Conservation (phyloP, 768 basidiomycete species). For the Hypsizygus marmoreus region DNA sequence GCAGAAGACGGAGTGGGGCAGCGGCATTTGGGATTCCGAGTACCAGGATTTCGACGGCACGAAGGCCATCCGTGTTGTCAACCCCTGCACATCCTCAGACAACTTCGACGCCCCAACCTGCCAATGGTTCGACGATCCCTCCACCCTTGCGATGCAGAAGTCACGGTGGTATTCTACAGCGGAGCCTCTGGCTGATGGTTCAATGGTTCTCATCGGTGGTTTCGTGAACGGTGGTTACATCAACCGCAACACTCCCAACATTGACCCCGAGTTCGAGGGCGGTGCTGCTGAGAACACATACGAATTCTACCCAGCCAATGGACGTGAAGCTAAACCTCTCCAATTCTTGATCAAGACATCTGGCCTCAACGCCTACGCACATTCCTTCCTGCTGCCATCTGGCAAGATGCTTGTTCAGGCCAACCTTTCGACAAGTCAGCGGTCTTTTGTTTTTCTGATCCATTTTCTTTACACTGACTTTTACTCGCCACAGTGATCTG, state of each 20-base stretch:
- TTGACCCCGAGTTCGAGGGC: slow-evolving; percentile 61
- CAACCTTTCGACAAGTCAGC: slow-evolving; percentile 74
- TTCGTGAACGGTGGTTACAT: slow-evolving; percentile 79
- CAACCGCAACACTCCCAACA: slow-evolving; percentile 73
- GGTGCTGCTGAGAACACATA: slow-evolving; percentile 79
- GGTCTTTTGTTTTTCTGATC: slow-evolving; percentile 11
- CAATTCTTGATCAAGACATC: slow-evolving; percentile 71
- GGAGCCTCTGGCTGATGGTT: slow-evolving; percentile 76
- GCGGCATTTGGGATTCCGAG: slow-evolving; percentile 57
- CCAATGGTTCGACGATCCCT: slow-evolving; percentile 72
- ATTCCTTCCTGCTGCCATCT: slow-evolving; percentile 72
- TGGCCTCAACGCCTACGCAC: slow-evolving; percentile 78
- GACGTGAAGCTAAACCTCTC: slow-evolving; percentile 50
- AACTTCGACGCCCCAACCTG: slow-evolving; percentile 54
- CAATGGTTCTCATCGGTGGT: slow-evolving; percentile 78
- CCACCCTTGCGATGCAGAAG: slow-evolving; percentile 63
- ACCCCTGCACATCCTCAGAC: slow-evolving; percentile 61
- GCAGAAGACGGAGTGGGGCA: no score
- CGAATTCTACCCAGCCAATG: slow-evolving; percentile 77
- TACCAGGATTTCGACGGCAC: slow-evolving; percentile 85
- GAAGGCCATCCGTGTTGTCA: slow-evolving; percentile 77
- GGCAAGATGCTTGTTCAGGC: slow-evolving; percentile 84
- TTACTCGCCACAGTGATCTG: no score
- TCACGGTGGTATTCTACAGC: slow-evolving; percentile 80
- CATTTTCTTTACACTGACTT: slow-evolving; percentile 9